Percentiles rank a stretch among this genome's conserved stretches.
phyloP scores from a whole-genome alignment of 2,329 filamentous ascomycete genomes.

The Fusarium lateritium region DNA sequence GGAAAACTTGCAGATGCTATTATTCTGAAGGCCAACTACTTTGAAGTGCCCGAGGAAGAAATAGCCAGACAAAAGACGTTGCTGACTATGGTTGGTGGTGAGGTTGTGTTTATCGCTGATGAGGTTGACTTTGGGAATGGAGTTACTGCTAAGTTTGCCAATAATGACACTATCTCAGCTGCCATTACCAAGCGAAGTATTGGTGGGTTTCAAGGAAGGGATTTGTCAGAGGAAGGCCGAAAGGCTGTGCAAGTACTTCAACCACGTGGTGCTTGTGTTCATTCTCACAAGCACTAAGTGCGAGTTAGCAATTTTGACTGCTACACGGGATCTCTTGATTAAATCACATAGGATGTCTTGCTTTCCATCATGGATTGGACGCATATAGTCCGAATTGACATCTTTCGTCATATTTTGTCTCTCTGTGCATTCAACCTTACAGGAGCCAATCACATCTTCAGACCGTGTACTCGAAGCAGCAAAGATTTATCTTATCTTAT shows the following conservation, averaged over 20 bases:
- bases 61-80: constrained; percentile 39
- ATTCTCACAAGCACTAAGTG: not conserved
- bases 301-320: too few relatives aligned
- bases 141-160: constrained; percentile 32
- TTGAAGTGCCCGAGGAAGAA: constrained; percentile 35
- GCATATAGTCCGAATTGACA: too few relatives aligned
- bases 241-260: not conserved
- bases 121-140: constrained; percentile 26
- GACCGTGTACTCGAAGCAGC: too few relatives aligned
- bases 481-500: not conserved
- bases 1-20: constrained; percentile 44
- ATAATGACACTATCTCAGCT: not conserved
- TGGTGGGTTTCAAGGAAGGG: not conserved
- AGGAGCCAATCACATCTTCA: too few relatives aligned
- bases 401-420: too few relatives aligned
- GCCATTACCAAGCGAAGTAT: not conserved
- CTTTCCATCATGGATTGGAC: too few relatives aligned
- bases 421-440: too few relatives aligned
- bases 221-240: not conserved
- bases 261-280: not conserved
- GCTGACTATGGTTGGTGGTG: constrained; percentile 43
- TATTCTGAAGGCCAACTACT: constrained; percentile 37
- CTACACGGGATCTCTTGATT: too few relatives aligned
- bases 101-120: constrained; percentile 39
- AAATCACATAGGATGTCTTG: too few relatives aligned